Percentiles rank a stretch among this genome's conserved stretches.
These are phyloP conservation scores for Lavandula angustifolia DNA, from an alignment of 257 asterid species.

Conservation along the genomic window DNA sequence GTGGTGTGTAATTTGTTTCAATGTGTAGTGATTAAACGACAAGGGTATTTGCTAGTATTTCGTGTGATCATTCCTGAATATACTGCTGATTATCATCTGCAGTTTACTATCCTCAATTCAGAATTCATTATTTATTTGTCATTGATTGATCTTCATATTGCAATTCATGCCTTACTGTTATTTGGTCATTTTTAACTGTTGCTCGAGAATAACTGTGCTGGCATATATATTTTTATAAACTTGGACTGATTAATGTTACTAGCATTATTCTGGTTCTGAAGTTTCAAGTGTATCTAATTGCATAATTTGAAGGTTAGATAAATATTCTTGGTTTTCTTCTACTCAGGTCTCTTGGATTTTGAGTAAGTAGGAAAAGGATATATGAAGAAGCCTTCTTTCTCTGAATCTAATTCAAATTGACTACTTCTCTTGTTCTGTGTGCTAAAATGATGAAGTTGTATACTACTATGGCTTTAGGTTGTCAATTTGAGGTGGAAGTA, in stretches of 20 bases:
- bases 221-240: no score
- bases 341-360: no score
- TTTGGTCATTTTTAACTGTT: no score
- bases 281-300: no score
- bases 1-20: neutral
- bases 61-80: neutral
- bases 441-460: neutral
- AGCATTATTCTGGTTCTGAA: no score
- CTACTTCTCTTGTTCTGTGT: neutral
- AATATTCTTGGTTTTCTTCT: no score
- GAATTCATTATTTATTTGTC: neutral
- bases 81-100: no score
- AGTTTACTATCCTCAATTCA: neutral
- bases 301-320: no score
- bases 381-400: neutral
- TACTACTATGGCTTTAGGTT: neutral
- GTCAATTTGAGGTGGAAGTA: neutral
- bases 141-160: constrained; percentile 1
- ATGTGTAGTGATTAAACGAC: neutral
- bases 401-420: neutral
- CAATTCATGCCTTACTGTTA: neutral
- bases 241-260: no score
- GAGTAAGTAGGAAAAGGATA: no score
- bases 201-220: no score
- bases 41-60: no score